Conservation (phyloP, 2,329 filamentous ascomycete species). For the Cytospora piceicola region DNA sequence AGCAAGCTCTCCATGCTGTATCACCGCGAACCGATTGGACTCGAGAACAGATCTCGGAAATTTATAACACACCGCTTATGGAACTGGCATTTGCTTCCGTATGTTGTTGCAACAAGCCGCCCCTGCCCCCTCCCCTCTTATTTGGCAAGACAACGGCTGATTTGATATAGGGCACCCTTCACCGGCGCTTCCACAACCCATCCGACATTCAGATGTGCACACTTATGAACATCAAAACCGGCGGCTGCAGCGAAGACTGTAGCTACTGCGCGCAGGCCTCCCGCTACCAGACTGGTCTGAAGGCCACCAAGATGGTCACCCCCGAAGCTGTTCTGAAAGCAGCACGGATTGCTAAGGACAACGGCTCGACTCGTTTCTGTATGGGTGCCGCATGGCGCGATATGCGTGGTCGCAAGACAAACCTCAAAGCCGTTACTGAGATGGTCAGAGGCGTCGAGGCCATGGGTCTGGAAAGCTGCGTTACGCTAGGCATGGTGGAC, state of each 20-base stretch:
- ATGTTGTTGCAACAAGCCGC: constrained; percentile 43
- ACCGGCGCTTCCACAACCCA: constrained; percentile 84
- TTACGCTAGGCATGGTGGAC: constrained; percentile 95
- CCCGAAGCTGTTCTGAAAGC: constrained; percentile 82
- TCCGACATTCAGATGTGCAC: constrained; percentile 89
- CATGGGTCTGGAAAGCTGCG: constrained; percentile 88
- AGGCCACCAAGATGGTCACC: constrained; percentile 76
- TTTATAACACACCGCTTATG: constrained; percentile 82
- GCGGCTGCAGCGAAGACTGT: constrained; percentile 90
- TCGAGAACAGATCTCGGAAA: constrained; percentile 75
- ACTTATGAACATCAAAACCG: constrained; percentile 95
- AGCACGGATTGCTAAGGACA: constrained; percentile 75
- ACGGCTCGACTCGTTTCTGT: constrained; percentile 89
- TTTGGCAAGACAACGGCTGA: constrained; percentile 22
- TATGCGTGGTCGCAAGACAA: constrained; percentile 87
- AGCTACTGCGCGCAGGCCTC: constrained; percentile 91
- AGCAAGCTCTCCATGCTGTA: constrained; percentile 61
- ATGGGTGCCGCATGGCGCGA: constrained; percentile 95
- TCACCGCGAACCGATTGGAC: constrained; percentile 76
- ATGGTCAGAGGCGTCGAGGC: constrained; percentile 83
- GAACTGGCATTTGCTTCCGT: constrained; percentile 78
- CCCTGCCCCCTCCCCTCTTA: not conserved
- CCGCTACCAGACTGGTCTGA: constrained; percentile 75
- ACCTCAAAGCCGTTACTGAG: constrained; percentile 78
- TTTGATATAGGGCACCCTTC: constrained; percentile 65